Evolutionary conservation across 768 basidiomycete species (phyloP).

Genomic region (Leucosporidium creatinivorum): DNA sequence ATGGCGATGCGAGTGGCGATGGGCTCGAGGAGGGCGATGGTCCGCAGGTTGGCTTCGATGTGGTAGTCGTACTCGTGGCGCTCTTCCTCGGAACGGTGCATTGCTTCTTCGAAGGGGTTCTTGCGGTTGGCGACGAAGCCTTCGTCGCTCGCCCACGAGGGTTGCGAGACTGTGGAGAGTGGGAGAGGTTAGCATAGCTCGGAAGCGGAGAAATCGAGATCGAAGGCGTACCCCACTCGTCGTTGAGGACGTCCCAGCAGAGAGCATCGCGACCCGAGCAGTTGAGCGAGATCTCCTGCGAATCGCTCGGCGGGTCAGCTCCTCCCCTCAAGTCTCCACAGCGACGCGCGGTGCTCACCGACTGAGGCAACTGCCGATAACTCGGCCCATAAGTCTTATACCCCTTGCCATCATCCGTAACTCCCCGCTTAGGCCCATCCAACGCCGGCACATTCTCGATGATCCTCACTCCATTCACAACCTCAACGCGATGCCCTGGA

Average conservation of each 20-base stretch:
- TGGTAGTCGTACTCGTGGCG: slow-evolving; percentile 96
- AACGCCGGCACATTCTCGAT: slow-evolving; percentile 63
- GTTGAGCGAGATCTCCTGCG: slow-evolving; percentile 74
- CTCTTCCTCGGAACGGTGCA: slow-evolving; percentile 97
- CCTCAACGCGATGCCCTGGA: slow-evolving; percentile 59
- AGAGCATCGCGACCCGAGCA: slow-evolving; percentile 93
- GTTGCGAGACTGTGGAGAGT: slow-evolving; percentile 64
- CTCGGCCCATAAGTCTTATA: slow-evolving; percentile 68
- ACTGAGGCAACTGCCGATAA: slow-evolving; percentile 79
- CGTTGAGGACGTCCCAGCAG: slow-evolving; percentile 91
- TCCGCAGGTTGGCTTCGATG: slow-evolving; percentile 79
- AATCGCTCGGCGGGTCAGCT: neutral
- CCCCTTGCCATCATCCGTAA: slow-evolving; percentile 48
- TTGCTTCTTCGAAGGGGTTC: slow-evolving; percentile 87
- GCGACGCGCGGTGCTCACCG: no score
- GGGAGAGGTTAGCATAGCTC: neutral
- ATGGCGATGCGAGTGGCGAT: slow-evolving; percentile 72
- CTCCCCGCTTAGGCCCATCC: slow-evolving; percentile 54
- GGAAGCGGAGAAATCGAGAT: neutral
- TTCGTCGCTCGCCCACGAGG: slow-evolving; percentile 93
- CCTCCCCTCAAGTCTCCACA: neutral
- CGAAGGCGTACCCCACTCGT: slow-evolving; percentile 60
- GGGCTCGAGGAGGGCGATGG: slow-evolving; percentile 85
- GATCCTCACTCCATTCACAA: slow-evolving; percentile 51
- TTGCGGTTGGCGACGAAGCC: slow-evolving; percentile 94